Evolutionary conservation across 352 stramenopile genomes (phyloP), one percentile per base, ranked within the genome.

Genomic region (Phytophthora rubi): DNA sequence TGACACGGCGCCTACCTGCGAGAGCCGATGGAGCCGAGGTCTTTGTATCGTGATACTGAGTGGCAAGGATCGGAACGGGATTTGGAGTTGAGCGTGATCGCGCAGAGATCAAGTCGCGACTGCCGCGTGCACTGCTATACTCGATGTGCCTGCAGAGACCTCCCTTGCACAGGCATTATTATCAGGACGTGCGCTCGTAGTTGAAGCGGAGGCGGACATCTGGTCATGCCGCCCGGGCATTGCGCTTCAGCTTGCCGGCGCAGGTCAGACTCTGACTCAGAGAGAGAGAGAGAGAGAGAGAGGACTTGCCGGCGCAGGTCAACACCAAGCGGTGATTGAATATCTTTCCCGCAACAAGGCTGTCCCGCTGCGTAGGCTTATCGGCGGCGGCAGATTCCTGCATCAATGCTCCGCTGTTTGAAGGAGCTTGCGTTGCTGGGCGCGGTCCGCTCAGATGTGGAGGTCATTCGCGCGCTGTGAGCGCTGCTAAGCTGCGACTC

Each of bases 311-410:
- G 42, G 42, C 51, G 33, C 59, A 4, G 51, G 61, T 61, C 51
- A 68, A 61, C 61, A 30, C 39, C 26, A 33, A 56, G 61, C 52
- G 28, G 61, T 68, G 51, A 68, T 56, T 68, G 61, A 68, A 68
- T 16, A 18, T 53, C 18, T 53, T 13, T n/a, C 45, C n/a, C 35
- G 35, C 35, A 42, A 5, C 35, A 13, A 42, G 12, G 35, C 35
- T 42, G 35, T 12, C 3, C 35, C 35, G 32, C 9, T 13, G 32
- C 35, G 10, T 42, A 42, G 35, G 3, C 35, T 42, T 12, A 12
- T 37, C 32, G 9, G 32, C 6, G 32, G 7, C 32, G 32, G 32
- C 6, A 37, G 32, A 37, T 37, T 12, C 9, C 32, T 8, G 33
- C 33, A 10, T 4, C 33, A 13, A 39, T 9, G 45, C 45, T 28